phyloP scores from a whole-genome alignment of 1,284 basidiomycete genomes.

The Malassezia obtusa region DNA sequence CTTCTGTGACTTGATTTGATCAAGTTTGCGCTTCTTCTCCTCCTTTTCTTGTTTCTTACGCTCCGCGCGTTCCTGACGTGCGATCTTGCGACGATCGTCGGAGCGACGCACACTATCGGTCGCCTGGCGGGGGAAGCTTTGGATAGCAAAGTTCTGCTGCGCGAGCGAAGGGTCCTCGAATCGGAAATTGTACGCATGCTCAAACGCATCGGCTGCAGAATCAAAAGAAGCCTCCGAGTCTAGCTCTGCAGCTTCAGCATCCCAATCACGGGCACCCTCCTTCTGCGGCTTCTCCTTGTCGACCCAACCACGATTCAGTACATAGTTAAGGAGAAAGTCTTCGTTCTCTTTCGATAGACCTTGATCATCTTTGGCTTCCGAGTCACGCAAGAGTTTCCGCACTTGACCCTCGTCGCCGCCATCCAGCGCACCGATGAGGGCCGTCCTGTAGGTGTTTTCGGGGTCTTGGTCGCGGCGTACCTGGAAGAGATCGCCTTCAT shows the following conservation, averaged over 20 bases:
- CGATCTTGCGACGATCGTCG: conserved; percentile 41
- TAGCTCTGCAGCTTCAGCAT: conserved; percentile 43
- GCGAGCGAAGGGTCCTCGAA: conserved; percentile 37
- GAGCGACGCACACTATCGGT: conserved; percentile 34
- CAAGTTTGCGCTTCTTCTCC: conserved; percentile 38
- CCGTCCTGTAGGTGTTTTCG: not conserved
- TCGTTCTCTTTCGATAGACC: conserved; percentile 58
- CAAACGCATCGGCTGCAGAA: conserved; percentile 42
- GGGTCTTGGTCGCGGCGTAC: conserved; percentile 2
- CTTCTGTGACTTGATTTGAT: conserved; percentile 36
- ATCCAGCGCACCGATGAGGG: conserved; percentile 8
- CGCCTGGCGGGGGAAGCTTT: conserved; percentile 34
- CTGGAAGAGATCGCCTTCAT: conserved; percentile 10
- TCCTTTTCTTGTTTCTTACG: conserved; percentile 42
- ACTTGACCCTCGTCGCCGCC: conserved; percentile 3
- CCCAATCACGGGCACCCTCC: conserved; percentile 29
- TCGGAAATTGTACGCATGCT: conserved; percentile 47
- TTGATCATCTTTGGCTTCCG: not conserved
- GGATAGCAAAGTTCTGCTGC: conserved; percentile 30
- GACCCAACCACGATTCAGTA: conserved; percentile 46
- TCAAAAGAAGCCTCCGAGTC: conserved; percentile 44
- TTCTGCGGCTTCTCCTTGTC: conserved; percentile 19
- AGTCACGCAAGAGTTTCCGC: conserved; percentile 6
- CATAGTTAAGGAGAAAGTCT: conserved; percentile 65
- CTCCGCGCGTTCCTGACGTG: conserved; percentile 34